Percentiles rank a stretch among this genome's conserved stretches.
phyloP scores from a whole-genome alignment of 1,284 basidiomycete genomes.

The Ustilago crameri region DNA sequence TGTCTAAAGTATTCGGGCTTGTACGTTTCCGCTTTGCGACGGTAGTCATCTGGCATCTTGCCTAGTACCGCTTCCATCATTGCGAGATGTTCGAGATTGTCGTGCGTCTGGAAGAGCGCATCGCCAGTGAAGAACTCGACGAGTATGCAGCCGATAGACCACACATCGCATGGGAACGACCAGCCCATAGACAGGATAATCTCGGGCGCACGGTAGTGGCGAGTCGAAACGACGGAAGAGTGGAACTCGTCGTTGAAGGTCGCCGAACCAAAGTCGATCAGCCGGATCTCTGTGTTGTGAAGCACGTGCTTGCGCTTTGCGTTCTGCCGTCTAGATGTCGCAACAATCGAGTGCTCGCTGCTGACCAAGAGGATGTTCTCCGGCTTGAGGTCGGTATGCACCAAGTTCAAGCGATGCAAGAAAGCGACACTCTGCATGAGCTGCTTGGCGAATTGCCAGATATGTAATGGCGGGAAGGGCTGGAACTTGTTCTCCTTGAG shows the following conservation, averaged over 20 bases:
- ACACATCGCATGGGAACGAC: slow-evolving; percentile 98
- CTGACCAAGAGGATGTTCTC: slow-evolving; percentile 84
- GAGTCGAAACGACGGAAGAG: slow-evolving; percentile 94
- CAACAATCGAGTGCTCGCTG: slow-evolving; percentile 75
- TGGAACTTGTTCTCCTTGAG: slow-evolving; percentile 97
- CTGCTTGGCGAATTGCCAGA: slow-evolving; percentile 93
- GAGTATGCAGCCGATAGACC: slow-evolving; percentile 97
- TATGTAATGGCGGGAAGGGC: slow-evolving; percentile 94
- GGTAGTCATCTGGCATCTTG: slow-evolving; percentile 87
- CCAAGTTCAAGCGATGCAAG: slow-evolving; percentile 87
- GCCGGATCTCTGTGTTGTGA: slow-evolving; percentile 87
- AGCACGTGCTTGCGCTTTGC: slow-evolving; percentile 72
- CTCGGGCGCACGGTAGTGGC: slow-evolving; percentile 98
- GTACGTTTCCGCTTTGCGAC: slow-evolving; percentile 71
- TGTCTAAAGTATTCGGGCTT: slow-evolving; percentile 95
- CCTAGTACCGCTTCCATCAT: slow-evolving; percentile 99
- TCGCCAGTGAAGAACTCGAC: slow-evolving; percentile 98
- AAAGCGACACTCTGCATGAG: slow-evolving; percentile 93
- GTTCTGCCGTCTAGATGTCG: slow-evolving; percentile 53
- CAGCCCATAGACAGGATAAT: slow-evolving; percentile 95
- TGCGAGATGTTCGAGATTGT: slow-evolving; percentile 97
- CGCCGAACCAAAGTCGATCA: slow-evolving; percentile 98
- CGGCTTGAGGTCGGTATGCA: slow-evolving; percentile 98
- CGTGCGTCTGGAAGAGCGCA: slow-evolving; percentile 97
- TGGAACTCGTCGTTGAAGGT: slow-evolving; percentile 99